phyloP scores from a whole-genome alignment of 495 filamentous ascomycete species.

The Aspergillus hancockii region DNA sequence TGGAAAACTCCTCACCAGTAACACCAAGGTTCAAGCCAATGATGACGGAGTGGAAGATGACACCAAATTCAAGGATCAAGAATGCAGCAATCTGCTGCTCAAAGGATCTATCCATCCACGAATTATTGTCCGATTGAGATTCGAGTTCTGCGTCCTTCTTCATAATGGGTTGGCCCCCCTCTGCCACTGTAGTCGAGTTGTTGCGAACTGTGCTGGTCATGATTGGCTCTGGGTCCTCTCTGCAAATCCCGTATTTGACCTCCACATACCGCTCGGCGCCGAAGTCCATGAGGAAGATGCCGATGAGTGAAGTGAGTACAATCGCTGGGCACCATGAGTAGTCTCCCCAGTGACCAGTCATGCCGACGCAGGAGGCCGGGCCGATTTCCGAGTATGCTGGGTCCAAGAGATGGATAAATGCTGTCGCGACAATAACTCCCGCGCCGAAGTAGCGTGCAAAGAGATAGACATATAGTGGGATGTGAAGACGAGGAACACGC shows the following conservation, averaged over 20 bases:
- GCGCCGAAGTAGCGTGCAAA: conserved; percentile 71
- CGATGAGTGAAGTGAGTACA: conserved; percentile 29
- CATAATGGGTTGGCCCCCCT: conserved; percentile 28
- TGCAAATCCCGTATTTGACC: conserved; percentile 43
- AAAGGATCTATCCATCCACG: conserved; percentile 20
- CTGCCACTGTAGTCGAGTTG: conserved; percentile 54
- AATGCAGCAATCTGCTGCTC: conserved; percentile 38
- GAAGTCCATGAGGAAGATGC: conserved; percentile 43
- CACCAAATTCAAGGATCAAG: conserved; percentile 63
- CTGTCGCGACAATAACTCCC: conserved; percentile 70
- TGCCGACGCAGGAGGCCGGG: conserved; percentile 51
- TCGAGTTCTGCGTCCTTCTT: conserved; percentile 1
- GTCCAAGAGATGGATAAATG: conserved; percentile 58
- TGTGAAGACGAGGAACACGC: conserved; percentile 50
- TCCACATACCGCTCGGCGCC: conserved; percentile 52
- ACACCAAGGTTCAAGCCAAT: conserved; percentile 71
- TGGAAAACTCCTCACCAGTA: conserved; percentile 57
- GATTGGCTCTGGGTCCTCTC: conserved; percentile 26
- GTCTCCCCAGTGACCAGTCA: conserved; percentile 47
- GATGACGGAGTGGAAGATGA: conserved; percentile 72
- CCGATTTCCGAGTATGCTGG: conserved; percentile 54
- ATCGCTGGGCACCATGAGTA: conserved; percentile 44
- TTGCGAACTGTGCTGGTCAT: conserved; percentile 1
- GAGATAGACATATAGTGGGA: conserved; percentile 67
- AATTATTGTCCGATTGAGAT: background rate